These are phyloP conservation scores for Candida qinlingensis DNA, from an alignment of 805 yeast genomes.

Conservation along the genomic window DNA sequence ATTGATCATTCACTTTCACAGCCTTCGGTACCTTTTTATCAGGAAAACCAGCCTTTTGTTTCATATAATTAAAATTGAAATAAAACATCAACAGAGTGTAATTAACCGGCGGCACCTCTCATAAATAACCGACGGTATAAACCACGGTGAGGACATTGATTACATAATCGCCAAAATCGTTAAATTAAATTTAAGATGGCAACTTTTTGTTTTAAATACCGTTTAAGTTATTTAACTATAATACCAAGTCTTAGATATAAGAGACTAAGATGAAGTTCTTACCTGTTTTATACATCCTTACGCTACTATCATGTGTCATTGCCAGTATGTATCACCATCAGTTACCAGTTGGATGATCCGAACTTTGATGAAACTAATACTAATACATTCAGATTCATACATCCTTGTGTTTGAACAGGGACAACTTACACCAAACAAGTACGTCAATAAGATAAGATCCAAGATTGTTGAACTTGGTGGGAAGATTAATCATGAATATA, in stretches of 20 bases:
- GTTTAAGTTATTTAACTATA: no score
- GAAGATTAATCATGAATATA: conserved; percentile 40
- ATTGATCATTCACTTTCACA: no score
- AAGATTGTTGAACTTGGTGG: conserved; percentile 38
- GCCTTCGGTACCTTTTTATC: no score
- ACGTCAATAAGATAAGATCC: conserved; percentile 28
- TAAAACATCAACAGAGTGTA: no score
- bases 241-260: neutral
- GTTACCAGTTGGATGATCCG: neutral
- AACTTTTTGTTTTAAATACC: no score
- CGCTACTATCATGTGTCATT: conserved; percentile 1
- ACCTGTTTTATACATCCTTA: neutral
- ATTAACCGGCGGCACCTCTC: no score
- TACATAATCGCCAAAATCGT: no score
- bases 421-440: conserved; percentile 23
- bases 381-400: conserved; percentile 16
- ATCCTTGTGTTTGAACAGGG: conserved; percentile 26
- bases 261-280: conserved; percentile 1
- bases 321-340: conserved; percentile 4
- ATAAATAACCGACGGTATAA: no score
- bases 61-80: no score
- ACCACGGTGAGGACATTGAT: no score
- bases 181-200: no score
- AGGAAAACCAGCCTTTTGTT: no score
- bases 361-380: neutral